Evolutionary conservation across 768 basidiomycete species (phyloP).

Genomic region (Pleurotus salmoneostramineus): DNA sequence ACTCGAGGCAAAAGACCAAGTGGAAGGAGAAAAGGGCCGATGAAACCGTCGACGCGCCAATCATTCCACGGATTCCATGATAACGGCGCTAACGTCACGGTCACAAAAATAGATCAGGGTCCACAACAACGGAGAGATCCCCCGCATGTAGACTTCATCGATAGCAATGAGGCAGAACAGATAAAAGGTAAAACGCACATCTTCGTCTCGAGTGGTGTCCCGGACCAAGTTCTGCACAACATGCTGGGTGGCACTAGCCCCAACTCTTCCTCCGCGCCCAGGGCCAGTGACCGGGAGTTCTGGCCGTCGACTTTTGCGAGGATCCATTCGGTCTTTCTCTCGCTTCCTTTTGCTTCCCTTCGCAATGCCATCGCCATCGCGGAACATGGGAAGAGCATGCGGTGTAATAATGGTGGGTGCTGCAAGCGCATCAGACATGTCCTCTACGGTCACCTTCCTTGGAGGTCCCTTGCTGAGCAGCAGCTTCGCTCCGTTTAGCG

Average conservation of each 20-base stretch:
- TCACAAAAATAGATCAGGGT: background rate
- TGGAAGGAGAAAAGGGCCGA: constrained; percentile 16
- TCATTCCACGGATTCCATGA: constrained; percentile 1
- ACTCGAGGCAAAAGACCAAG: constrained; percentile 14
- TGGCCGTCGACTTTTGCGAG: constrained; percentile 88
- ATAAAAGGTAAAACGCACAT: constrained; percentile 62
- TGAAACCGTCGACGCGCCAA: constrained; percentile 11
- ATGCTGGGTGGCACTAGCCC: constrained; percentile 95
- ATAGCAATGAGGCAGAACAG: constrained; percentile 11
- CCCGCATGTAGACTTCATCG: background rate
- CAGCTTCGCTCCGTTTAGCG: constrained; percentile 90
- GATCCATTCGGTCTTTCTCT: constrained; percentile 86
- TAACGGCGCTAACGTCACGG: background rate
- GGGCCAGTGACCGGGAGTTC: constrained; percentile 92
- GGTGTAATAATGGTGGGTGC: constrained; percentile 91
- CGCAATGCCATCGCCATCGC: constrained; percentile 69
- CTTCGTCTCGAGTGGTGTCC: constrained; percentile 88
- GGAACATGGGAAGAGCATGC: constrained; percentile 89
- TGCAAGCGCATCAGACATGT: constrained; percentile 82
- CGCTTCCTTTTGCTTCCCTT: constrained; percentile 82
- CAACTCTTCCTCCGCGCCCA: constrained; percentile 90
- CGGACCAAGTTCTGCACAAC: constrained; percentile 93
- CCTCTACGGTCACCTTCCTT: constrained; percentile 77
- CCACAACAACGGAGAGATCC: constrained; percentile 11
- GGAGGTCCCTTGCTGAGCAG: constrained; percentile 84